phyloP scores from a whole-genome alignment of 1,139 yeast species.

The Hyphopichia burtonii region DNA sequence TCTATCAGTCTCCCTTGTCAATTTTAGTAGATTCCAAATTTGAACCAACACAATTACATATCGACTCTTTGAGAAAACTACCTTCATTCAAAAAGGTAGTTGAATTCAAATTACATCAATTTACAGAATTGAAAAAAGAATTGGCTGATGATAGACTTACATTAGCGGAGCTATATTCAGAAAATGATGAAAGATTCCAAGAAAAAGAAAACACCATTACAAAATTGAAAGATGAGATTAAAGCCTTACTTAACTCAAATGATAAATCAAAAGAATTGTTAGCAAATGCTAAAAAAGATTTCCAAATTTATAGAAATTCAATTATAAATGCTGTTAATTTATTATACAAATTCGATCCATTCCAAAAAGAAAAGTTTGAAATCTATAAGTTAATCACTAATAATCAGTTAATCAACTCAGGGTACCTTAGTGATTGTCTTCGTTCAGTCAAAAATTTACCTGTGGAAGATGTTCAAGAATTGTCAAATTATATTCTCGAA shows the following conservation, averaged over 20 bases:
- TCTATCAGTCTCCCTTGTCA: slow-evolving; percentile 66
- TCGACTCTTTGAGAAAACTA: slow-evolving; percentile 28
- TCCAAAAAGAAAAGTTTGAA: slow-evolving; percentile 24
- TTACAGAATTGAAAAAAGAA: slow-evolving; percentile 4
- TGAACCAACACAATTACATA: slow-evolving; percentile 9
- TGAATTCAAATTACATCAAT: slow-evolving; percentile 18
- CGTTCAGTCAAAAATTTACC: slow-evolving; percentile 2
- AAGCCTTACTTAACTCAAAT: slow-evolving; percentile 19
- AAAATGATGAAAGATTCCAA: background rate
- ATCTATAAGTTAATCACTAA: slow-evolving; percentile 31
- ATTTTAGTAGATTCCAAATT: slow-evolving; percentile 22
- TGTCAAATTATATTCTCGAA: background rate
- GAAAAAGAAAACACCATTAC: background rate
- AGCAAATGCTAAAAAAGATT: slow-evolving; percentile 15
- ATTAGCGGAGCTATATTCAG: background rate
- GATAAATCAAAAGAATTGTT: slow-evolving; percentile 17
- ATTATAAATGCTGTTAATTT: slow-evolving; percentile 25
- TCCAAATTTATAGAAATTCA: slow-evolving; percentile 21
- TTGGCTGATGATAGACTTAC: slow-evolving; percentile 1
- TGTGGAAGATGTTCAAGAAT: background rate
- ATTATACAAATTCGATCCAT: slow-evolving; percentile 15
- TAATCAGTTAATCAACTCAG: slow-evolving; percentile 17
- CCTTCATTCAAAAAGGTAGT: slow-evolving; percentile 39
- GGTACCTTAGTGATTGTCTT: slow-evolving; percentile 12
- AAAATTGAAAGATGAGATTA: slow-evolving; percentile 9